Percentiles rank a stretch among this genome's conserved stretches.
phyloP scores from a whole-genome alignment of 2,329 filamentous ascomycete genomes.

The Fusarium sp. region DNA sequence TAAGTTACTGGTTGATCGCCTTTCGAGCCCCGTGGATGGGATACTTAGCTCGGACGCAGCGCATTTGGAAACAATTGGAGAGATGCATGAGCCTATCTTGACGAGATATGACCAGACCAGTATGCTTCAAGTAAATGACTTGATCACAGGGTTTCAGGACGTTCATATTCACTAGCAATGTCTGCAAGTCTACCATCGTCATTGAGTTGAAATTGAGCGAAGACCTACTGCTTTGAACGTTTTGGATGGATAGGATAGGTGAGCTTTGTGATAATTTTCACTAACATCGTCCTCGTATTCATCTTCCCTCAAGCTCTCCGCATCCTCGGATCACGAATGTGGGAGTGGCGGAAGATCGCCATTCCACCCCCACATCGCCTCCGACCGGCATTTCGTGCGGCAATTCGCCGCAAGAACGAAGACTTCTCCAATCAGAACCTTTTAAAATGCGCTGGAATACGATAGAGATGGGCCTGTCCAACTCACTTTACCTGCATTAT shows the following conservation, averaged over 20 bases:
- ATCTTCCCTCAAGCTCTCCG: too few relatives aligned
- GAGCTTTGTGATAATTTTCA: too few relatives aligned
- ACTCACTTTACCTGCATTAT: neutral
- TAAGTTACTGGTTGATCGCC: conserved; percentile 1
- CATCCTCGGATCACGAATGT: neutral
- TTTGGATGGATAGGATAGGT: too few relatives aligned
- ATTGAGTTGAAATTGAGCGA: too few relatives aligned
- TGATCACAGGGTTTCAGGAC: conserved; percentile 11
- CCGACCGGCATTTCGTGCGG: conserved; percentile 17
- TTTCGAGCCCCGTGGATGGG: neutral
- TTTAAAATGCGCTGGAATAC: neutral
- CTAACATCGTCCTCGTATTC: neutral
- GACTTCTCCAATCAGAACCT: neutral
- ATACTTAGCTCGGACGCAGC: neutral
- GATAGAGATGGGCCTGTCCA: too few relatives aligned
- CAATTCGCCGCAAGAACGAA: neutral
- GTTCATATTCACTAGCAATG: neutral
- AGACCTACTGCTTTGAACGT: too few relatives aligned
- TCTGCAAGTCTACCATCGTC: too few relatives aligned
- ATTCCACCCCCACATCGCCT: conserved; percentile 16
- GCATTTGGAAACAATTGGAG: neutral
- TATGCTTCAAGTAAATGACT: conserved; percentile 16
- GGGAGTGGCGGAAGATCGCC: neutral
- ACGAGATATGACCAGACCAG: conserved; percentile 16
- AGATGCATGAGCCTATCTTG: neutral